A percentile compares a stretch with the other conserved stretches of the same genome.
Conservation (phyloP, 2,329 filamentous ascomycete species). For the Talaromyces sp. region DNA sequence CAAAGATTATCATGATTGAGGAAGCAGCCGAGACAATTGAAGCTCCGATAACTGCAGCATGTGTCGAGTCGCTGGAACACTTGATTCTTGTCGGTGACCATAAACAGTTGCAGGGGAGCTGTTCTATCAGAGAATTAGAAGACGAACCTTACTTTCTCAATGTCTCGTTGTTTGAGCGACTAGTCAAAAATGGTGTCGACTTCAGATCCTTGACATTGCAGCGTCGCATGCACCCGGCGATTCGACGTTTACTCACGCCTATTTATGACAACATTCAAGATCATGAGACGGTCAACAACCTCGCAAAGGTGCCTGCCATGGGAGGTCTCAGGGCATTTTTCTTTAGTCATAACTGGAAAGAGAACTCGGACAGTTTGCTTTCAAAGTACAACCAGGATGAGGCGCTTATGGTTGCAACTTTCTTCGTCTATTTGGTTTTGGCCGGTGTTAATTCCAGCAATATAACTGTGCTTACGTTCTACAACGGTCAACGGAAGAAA, state of each 20-base stretch:
- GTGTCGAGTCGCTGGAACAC: constrained; percentile 61
- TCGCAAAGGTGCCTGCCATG: constrained; percentile 60
- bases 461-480: constrained; percentile 83
- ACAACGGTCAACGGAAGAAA: constrained; percentile 73
- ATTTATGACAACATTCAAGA: constrained; percentile 62
- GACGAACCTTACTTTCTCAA: constrained; percentile 63
- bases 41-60: constrained; percentile 56
- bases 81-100: constrained; percentile 75
- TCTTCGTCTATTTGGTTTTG: constrained; percentile 67
- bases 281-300: constrained; percentile 55
- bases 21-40: constrained; percentile 72
- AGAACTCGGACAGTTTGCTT: constrained; percentile 60
- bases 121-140: constrained; percentile 59
- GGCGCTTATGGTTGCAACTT: constrained; percentile 70
- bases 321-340: constrained; percentile 59
- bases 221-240: constrained; percentile 68
- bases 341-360: constrained; percentile 63
- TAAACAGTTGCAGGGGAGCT: constrained; percentile 69
- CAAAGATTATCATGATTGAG: constrained; percentile 70
- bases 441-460: constrained; percentile 60
- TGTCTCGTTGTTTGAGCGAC: constrained; percentile 74
- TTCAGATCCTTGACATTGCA: constrained; percentile 66
- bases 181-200: constrained; percentile 64
- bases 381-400: constrained; percentile 70
- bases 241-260: constrained; percentile 58